A percentile compares a stretch with the other conserved stretches of the same genome.
Conservation (phyloP, 2,329 filamentous ascomycete genomes). For the Diaporthe citri region DNA sequence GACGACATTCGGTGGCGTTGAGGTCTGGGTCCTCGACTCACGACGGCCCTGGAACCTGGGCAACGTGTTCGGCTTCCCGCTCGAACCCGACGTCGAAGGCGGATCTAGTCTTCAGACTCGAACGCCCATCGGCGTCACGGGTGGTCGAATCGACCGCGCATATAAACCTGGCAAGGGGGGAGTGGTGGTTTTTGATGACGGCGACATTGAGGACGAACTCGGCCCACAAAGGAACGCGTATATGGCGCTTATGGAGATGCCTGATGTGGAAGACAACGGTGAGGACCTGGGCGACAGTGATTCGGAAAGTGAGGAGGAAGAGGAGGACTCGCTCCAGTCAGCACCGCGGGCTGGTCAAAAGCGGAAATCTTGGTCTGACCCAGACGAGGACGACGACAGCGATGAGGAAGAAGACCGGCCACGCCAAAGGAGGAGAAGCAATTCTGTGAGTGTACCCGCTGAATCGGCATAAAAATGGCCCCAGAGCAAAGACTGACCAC, state of each 20-base stretch:
- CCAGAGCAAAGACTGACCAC: slow-evolving; percentile 54
- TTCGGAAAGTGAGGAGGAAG: slow-evolving; percentile 68
- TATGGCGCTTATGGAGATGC: slow-evolving; percentile 89
- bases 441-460: slow-evolving; percentile 75
- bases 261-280: slow-evolving; percentile 82
- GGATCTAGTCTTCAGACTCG: slow-evolving; percentile 62
- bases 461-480: background rate
- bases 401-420: slow-evolving; percentile 83
- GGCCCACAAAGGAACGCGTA: slow-evolving; percentile 83
- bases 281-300: slow-evolving; percentile 71
- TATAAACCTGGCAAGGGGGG: slow-evolving; percentile 87
- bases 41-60: slow-evolving; percentile 93
- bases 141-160: slow-evolving; percentile 76
- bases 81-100: slow-evolving; percentile 63
- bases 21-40: slow-evolving; percentile 94
- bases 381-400: slow-evolving; percentile 76
- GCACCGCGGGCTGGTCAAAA: slow-evolving; percentile 70
- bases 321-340: slow-evolving; percentile 55
- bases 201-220: slow-evolving; percentile 90
- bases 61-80: slow-evolving; percentile 86
- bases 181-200: slow-evolving; percentile 95
- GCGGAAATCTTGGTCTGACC: slow-evolving; percentile 82
- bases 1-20: slow-evolving; percentile 83
- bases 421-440: slow-evolving; percentile 84
- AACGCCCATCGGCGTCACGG: slow-evolving; percentile 75